Conservation (phyloP, 2,329 filamentous ascomycete genomes). For the Ophiosphaerella korrae region DNA sequence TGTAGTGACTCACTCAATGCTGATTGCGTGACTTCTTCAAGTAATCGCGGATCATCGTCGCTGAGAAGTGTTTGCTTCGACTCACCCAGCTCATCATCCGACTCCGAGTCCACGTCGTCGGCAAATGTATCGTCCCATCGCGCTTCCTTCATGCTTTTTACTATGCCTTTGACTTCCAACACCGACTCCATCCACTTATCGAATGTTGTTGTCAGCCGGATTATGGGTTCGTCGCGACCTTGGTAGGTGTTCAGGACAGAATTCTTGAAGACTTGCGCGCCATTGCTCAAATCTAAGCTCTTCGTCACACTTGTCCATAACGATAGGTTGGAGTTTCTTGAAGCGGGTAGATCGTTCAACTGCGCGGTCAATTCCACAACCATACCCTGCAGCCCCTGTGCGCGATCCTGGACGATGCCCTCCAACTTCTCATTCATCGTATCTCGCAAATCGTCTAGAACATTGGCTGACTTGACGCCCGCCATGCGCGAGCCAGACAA, state of each 20-base stretch:
- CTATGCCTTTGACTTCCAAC: slow-evolving; percentile 66
- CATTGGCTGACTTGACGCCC: slow-evolving; percentile 69
- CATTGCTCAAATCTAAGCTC: slow-evolving; percentile 67
- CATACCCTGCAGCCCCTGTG: slow-evolving; percentile 67
- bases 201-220: slow-evolving; percentile 67
- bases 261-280: slow-evolving; percentile 71
- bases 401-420: slow-evolving; percentile 66
- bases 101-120: slow-evolving; percentile 71
- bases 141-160: slow-evolving; percentile 69
- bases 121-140: slow-evolving; percentile 78
- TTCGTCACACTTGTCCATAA: slow-evolving; percentile 73
- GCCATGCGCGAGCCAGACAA: slow-evolving; percentile 67
- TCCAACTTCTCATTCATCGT: slow-evolving; percentile 72
- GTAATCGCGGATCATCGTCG: slow-evolving; percentile 69
- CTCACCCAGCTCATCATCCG: slow-evolving; percentile 74
- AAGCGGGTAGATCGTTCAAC: slow-evolving; percentile 63
- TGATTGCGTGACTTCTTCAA: slow-evolving; percentile 64
- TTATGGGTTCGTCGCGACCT: slow-evolving; percentile 72
- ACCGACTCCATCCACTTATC: slow-evolving; percentile 75
- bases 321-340: slow-evolving; percentile 51
- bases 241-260: slow-evolving; percentile 72
- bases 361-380: slow-evolving; percentile 67
- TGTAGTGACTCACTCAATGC: slow-evolving; percentile 63
- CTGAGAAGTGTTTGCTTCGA: slow-evolving; percentile 70
- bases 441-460: slow-evolving; percentile 71